Evolutionary conservation across 202 grass and related monocot species (phyloP).

Genomic region (Panicum hallii): DNA sequence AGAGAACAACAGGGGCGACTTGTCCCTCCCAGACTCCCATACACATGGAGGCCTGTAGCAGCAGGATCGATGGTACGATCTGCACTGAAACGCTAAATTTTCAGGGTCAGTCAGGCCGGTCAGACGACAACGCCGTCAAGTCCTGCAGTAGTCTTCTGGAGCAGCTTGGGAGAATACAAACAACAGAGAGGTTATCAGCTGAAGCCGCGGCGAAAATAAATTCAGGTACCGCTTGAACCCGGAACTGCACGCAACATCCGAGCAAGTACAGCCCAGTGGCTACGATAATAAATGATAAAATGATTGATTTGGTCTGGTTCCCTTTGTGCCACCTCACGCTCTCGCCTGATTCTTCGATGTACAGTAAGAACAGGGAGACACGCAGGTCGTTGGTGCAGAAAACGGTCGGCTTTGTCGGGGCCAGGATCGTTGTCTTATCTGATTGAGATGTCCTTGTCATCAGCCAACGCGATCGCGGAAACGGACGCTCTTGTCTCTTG

Average conservation of each 20-base stretch:
- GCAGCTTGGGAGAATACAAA: constrained; percentile 14
- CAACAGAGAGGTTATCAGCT: background rate
- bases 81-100: constrained; percentile 14
- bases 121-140: background rate
- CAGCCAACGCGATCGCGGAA: background rate
- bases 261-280: background rate
- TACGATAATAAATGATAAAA: too few relatives aligned
- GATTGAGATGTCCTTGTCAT: constrained; percentile 12
- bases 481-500: background rate
- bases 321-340: background rate
- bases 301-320: too few relatives aligned
- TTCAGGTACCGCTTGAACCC: background rate
- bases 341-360: background rate
- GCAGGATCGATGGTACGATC: background rate
- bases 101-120: background rate
- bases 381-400: background rate
- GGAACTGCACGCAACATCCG: background rate
- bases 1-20: background rate
- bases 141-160: background rate
- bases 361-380: background rate
- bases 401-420: constrained; percentile 2
- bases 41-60: background rate
- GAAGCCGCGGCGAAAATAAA: constrained; percentile 9
- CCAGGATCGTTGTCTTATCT: background rate
- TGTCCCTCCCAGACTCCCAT: background rate